Percentiles rank a stretch among this genome's conserved stretches.
phyloP scores from a whole-genome alignment of 2,329 filamentous ascomycete species.

The Lachnum nothofagi region DNA sequence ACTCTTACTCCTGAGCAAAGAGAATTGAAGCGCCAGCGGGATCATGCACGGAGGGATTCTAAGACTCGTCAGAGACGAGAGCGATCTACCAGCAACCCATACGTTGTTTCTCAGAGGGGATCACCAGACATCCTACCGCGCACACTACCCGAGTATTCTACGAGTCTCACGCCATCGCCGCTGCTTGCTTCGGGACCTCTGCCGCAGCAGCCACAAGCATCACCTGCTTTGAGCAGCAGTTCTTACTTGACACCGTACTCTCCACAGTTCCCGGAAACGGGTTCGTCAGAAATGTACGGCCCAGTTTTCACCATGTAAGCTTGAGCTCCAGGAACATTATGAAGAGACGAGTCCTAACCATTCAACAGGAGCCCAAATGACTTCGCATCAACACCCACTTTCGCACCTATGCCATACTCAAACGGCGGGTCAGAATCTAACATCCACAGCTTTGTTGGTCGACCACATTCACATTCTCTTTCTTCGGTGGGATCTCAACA shows the following conservation, averaged over 20 bases:
- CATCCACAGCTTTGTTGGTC: constrained; percentile 26
- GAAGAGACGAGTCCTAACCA: background rate
- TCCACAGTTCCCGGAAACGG: constrained; percentile 23
- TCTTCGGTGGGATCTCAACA: constrained; percentile 27
- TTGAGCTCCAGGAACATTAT: background rate
- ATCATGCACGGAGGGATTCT: constrained; percentile 53
- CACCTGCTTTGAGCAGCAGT: constrained; percentile 24
- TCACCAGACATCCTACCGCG: constrained; percentile 33
- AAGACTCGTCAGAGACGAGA: constrained; percentile 51
- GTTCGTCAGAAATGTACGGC: constrained; percentile 29
- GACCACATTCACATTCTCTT: constrained; percentile 29
- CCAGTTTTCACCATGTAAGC: constrained; percentile 31
- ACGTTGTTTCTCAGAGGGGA: constrained; percentile 27
- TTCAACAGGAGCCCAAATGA: constrained; percentile 24
- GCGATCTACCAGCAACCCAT: constrained; percentile 31
- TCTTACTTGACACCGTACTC: constrained; percentile 29
- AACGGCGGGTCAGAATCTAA: constrained; percentile 19
- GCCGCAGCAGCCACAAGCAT: constrained; percentile 18
- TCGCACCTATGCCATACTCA: constrained; percentile 25
- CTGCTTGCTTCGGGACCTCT: constrained; percentile 27
- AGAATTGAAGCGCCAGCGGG: constrained; percentile 56
- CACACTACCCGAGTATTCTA: constrained; percentile 28
- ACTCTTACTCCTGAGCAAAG: constrained; percentile 55
- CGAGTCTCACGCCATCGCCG: constrained; percentile 30
- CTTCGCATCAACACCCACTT: constrained; percentile 25